These are phyloP conservation scores for Cucurbita argyrosperma DNA, from an alignment of 306 rosid species.

Conservation along the genomic window DNA sequence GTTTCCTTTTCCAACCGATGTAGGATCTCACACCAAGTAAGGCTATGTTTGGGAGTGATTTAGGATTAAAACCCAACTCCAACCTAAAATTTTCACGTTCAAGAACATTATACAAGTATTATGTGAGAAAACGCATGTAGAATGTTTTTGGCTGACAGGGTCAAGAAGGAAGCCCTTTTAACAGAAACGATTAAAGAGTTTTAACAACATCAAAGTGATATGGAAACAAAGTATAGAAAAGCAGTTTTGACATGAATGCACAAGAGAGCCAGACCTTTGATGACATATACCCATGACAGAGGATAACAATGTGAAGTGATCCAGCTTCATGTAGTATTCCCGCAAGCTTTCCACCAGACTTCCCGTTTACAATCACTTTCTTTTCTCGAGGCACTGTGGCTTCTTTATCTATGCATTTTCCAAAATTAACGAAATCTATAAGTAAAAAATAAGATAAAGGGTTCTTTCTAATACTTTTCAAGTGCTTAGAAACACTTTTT, in stretches of 20 bases:
- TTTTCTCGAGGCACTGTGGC: slow-evolving; percentile 25
- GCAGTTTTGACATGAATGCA: background rate
- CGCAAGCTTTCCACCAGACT: slow-evolving; percentile 44
- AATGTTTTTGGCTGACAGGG: background rate
- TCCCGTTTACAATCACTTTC: slow-evolving; percentile 41
- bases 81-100: background rate
- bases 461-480: background rate
- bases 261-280: slow-evolving; percentile 31
- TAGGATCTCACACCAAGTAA: too few relatives aligned
- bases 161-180: background rate
- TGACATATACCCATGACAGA: slow-evolving; percentile 55
- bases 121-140: too few relatives aligned
- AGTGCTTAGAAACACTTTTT: too few relatives aligned
- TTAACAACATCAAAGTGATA: too few relatives aligned
- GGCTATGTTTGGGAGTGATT: background rate
- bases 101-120: too few relatives aligned
- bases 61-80: too few relatives aligned
- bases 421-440: background rate
- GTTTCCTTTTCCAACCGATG: too few relatives aligned
- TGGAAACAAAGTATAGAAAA: background rate
- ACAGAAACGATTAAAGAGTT: too few relatives aligned
- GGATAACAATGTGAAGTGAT: slow-evolving; percentile 40
- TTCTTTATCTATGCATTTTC: background rate
- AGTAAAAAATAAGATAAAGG: too few relatives aligned
- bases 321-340: slow-evolving; percentile 66